A percentile compares a stretch with the other conserved stretches of the same genome.
These are phyloP conservation scores for Aureobasidium sp. DNA, from an alignment of 2,329 filamentous ascomycete species.

Conservation along the genomic window DNA sequence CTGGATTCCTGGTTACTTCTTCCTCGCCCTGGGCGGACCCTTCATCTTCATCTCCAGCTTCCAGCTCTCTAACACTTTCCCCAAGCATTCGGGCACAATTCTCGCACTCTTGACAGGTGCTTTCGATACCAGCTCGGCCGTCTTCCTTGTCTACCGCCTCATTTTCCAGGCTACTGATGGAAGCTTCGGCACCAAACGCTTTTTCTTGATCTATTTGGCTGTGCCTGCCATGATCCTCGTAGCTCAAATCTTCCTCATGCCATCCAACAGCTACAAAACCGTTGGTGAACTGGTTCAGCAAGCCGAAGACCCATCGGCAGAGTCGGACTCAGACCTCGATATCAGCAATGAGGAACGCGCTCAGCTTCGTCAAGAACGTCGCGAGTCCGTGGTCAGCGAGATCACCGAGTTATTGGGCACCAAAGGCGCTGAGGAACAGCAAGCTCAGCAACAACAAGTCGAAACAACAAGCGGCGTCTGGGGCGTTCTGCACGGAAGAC, in stretches of 20 bases:
- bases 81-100: slow-evolving; percentile 40
- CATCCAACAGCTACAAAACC: slow-evolving; percentile 39
- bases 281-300: slow-evolving; percentile 73
- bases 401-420: slow-evolving; percentile 67
- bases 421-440: slow-evolving; percentile 53
- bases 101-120: slow-evolving; percentile 42
- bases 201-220: slow-evolving; percentile 40
- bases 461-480: slow-evolving; percentile 69
- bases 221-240: slow-evolving; percentile 36
- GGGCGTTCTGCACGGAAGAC: slow-evolving; percentile 70
- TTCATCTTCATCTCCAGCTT: slow-evolving; percentile 45
- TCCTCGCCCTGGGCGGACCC: slow-evolving; percentile 40
- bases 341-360: slow-evolving; percentile 45
- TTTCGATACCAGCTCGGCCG: slow-evolving; percentile 41
- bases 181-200: slow-evolving; percentile 36
- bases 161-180: slow-evolving; percentile 36
- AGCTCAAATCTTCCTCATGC: slow-evolving; percentile 39
- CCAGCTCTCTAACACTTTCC: slow-evolving; percentile 43
- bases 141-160: slow-evolving; percentile 40
- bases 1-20: slow-evolving; percentile 41
- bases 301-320: slow-evolving; percentile 36
- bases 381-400: slow-evolving; percentile 56
- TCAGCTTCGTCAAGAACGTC: slow-evolving; percentile 42
- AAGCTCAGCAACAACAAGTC: slow-evolving; percentile 56
- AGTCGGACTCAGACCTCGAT: slow-evolving; percentile 45